These are phyloP conservation scores for Cladosporium sp. DNA, from an alignment of 2,329 filamentous ascomycete species.

Conservation along the genomic window DNA sequence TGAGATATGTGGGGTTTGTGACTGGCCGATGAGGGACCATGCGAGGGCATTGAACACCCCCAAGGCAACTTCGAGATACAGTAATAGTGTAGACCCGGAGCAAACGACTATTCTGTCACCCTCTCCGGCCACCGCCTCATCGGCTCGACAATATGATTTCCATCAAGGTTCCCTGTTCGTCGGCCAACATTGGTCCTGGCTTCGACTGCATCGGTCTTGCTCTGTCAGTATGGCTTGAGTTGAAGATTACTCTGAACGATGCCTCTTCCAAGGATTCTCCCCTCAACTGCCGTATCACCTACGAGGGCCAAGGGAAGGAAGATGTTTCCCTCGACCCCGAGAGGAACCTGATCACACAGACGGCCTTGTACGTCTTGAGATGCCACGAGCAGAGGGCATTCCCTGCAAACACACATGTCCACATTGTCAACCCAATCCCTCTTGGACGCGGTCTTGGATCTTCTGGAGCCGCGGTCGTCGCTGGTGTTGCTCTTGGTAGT, in stretches of 20 bases:
- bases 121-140: conserved; percentile 1
- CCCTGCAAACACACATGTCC: conserved; percentile 80
- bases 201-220: conserved; percentile 98
- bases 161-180: conserved; percentile 74
- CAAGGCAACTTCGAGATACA: too few species aligned
- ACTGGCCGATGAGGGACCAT: conserved; percentile 3
- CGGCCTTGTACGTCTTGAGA: conserved; percentile 88
- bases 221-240: conserved; percentile 87
- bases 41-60: conserved; percentile 4
- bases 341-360: conserved; percentile 87
- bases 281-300: conserved; percentile 85
- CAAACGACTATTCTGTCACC: conserved; percentile 9
- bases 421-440: conserved; percentile 94
- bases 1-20: conserved; percentile 5
- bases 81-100: conserved; percentile 1
- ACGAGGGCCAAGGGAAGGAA: conserved; percentile 76
- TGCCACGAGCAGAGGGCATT: conserved; percentile 86
- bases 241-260: conserved; percentile 73
- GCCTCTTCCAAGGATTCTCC: conserved; percentile 53
- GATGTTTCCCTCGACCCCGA: conserved; percentile 81
- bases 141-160: conserved; percentile 13
- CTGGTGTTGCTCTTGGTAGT: conserved; percentile 88
- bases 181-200: conserved; percentile 93
- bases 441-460: conserved; percentile 90
- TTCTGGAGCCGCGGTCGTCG: conserved; percentile 91